Evolutionary conservation across 2,329 filamentous ascomycete genomes (phyloP).

Genomic region (Cercospora sp.): DNA sequence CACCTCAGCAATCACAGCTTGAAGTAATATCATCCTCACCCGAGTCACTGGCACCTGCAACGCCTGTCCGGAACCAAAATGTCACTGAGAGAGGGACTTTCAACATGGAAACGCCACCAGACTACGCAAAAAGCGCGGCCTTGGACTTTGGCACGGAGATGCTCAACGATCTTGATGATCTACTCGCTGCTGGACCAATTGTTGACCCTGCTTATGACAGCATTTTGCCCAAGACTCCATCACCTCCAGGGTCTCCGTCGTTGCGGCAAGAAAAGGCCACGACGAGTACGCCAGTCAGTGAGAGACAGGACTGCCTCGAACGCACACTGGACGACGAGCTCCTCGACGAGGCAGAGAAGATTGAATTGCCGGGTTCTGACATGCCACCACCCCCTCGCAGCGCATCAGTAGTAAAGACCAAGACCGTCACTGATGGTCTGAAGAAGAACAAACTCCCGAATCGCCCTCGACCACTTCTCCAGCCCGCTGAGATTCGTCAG

Average conservation of each 20-base stretch:
- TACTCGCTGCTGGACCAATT: neutral
- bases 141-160: neutral
- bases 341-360: neutral
- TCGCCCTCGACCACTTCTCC: neutral
- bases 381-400: neutral
- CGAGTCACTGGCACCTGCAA: conserved; percentile 4
- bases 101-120: neutral
- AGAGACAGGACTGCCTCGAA: neutral
- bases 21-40: conserved; percentile 11
- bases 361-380: neutral
- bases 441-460: neutral
- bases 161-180: neutral
- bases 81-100: neutral
- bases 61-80: neutral
- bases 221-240: neutral
- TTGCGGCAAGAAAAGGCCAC: neutral
- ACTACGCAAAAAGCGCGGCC: neutral
- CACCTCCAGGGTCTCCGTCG: neutral
- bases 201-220: neutral
- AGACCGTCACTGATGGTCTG: neutral
- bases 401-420: neutral
- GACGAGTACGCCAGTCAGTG: neutral
- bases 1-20: conserved; percentile 3
- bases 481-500: neutral
- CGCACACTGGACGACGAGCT: conserved; percentile 7